Evolutionary conservation across 495 filamentous ascomycete species (phyloP).

Genomic region (Penicillium egyptiacum): DNA sequence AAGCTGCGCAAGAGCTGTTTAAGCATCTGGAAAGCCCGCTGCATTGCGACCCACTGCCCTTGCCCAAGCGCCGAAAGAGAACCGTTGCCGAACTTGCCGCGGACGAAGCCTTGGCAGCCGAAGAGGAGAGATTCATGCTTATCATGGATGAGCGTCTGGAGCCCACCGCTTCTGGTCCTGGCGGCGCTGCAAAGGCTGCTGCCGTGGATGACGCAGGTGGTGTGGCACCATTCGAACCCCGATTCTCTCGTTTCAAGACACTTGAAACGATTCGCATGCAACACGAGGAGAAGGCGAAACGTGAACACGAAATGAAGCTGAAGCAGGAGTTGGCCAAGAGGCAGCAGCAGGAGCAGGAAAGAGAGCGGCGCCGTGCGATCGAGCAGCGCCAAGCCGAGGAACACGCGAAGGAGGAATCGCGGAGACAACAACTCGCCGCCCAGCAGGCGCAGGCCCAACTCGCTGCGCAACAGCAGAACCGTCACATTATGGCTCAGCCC

Average conservation of each 20-base stretch:
- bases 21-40: constrained; percentile 70
- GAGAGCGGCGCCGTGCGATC: constrained; percentile 41
- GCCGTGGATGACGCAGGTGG: constrained; percentile 74
- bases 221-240: constrained; percentile 71
- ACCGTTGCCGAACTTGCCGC: constrained; percentile 92
- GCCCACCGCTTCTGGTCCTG: constrained; percentile 54
- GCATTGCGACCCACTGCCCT: constrained; percentile 70
- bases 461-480: constrained; percentile 47
- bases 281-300: constrained; percentile 66
- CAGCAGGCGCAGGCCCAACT: constrained; percentile 54
- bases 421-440: constrained; percentile 43
- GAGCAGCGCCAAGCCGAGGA: constrained; percentile 51
- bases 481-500: constrained; percentile 50
- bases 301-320: constrained; percentile 65
- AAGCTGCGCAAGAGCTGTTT: constrained; percentile 67
- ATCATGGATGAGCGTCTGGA: constrained; percentile 83
- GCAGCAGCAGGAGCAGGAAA: constrained; percentile 49
- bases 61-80: constrained; percentile 86
- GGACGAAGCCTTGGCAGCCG: constrained; percentile 85
- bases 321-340: constrained; percentile 51
- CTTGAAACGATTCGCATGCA: constrained; percentile 80
- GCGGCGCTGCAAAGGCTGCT: constrained; percentile 58
- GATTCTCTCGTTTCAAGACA: constrained; percentile 87
- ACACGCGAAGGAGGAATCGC: constrained; percentile 47
- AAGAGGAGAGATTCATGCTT: constrained; percentile 89